phyloP scores from a whole-genome alignment of 371 early-diverging fungal genomes.

The Rhizopus stolonifer region DNA sequence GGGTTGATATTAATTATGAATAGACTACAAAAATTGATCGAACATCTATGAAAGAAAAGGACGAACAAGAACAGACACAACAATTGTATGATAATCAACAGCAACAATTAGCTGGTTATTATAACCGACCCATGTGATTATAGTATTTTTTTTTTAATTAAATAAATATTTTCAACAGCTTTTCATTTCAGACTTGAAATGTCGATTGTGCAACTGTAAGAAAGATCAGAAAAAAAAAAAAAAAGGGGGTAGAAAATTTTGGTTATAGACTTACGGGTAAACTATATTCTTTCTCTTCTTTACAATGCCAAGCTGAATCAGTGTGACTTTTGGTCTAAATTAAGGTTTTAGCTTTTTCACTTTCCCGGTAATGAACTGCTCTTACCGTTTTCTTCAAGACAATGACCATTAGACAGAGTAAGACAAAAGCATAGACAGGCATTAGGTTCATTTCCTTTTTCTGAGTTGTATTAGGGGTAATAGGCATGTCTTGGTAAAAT shows the following conservation, averaged over 20 bases:
- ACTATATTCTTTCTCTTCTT: constrained; percentile 18
- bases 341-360: background rate
- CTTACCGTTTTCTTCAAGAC: background rate
- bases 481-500: background rate
- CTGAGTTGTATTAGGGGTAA: background rate
- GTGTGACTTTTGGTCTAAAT: background rate
- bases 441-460: background rate
- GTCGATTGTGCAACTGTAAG: constrained; percentile 18
- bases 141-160: no score
- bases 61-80: constrained; percentile 46
- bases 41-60: constrained; percentile 47
- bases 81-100: constrained; percentile 9
- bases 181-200: constrained; percentile 20
- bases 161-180: constrained; percentile 9
- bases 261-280: constrained; percentile 24
- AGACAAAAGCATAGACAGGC: background rate
- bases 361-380: constrained; percentile 3
- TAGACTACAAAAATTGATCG: constrained; percentile 63
- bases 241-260: background rate
- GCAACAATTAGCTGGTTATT: constrained; percentile 13
- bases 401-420: constrained; percentile 9
- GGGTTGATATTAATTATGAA: no score
- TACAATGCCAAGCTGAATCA: background rate
- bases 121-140: constrained; percentile 21
- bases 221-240: background rate